phyloP scores from a whole-genome alignment of 768 basidiomycete genomes.

The Lyophyllum atratum region DNA sequence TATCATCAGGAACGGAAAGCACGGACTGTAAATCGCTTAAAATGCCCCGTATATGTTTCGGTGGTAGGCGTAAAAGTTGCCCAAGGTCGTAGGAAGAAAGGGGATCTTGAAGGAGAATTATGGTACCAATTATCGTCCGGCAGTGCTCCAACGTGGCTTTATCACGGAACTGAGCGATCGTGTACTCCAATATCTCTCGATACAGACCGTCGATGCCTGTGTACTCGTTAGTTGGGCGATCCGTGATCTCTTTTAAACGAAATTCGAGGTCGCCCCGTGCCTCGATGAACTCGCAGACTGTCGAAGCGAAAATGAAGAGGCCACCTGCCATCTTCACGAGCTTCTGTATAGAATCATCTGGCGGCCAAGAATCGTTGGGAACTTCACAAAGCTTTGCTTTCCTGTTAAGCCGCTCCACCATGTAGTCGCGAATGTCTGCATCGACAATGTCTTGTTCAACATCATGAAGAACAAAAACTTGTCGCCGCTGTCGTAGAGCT shows the following conservation, averaged over 20 bases:
- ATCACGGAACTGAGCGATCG: conserved; percentile 15
- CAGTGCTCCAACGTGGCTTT: conserved; percentile 12
- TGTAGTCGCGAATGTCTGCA: conserved; percentile 22
- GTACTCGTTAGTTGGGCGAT: conserved; percentile 13
- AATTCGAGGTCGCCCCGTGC: conserved; percentile 19
- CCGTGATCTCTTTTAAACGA: conserved; percentile 14
- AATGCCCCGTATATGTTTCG: conserved; percentile 19
- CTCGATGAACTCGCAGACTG: conserved; percentile 19
- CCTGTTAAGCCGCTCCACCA: conserved; percentile 6
- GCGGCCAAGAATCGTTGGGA: conserved; percentile 17
- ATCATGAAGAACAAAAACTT: conserved; percentile 26
- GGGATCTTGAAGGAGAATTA: conserved; percentile 16
- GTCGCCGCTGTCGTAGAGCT: conserved; percentile 4
- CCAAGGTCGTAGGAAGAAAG: conserved; percentile 15
- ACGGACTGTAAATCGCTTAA: conserved; percentile 16
- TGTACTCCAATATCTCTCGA: conserved; percentile 14
- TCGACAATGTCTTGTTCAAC: conserved; percentile 20
- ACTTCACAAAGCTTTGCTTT: conserved; percentile 9
- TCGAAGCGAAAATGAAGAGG: conserved; percentile 24
- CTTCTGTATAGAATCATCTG: conserved; percentile 11
- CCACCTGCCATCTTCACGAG: conserved; percentile 15
- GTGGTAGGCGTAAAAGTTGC: conserved; percentile 12
- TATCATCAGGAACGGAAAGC: conserved; percentile 13
- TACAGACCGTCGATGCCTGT: conserved; percentile 19
- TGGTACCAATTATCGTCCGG: conserved; percentile 14